Conservation (phyloP, 2,329 filamentous ascomycete genomes). For the Colletotrichum cereale region DNA sequence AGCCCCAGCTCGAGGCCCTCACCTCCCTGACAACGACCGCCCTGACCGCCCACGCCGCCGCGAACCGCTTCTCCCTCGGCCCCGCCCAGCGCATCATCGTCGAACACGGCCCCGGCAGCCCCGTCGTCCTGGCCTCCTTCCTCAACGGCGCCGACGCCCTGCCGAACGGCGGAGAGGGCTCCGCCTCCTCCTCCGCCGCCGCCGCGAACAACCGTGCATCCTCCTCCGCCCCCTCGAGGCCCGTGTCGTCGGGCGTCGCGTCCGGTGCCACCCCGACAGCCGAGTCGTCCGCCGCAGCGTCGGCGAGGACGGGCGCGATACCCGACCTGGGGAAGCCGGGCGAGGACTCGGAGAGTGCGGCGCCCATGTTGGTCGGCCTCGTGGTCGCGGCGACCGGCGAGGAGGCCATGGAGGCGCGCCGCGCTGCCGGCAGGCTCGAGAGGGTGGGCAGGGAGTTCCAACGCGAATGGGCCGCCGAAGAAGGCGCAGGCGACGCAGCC, state of each 20-base stretch:
- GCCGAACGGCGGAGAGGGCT: slow-evolving; percentile 29
- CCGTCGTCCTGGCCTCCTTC: slow-evolving; percentile 60
- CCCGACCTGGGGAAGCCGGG: slow-evolving; percentile 21
- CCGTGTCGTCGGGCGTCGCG: slow-evolving; percentile 16
- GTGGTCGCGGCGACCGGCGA: slow-evolving; percentile 65
- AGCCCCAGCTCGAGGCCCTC: slow-evolving; percentile 62
- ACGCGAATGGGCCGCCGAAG: slow-evolving; percentile 60
- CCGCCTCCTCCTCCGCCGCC: slow-evolving; percentile 11
- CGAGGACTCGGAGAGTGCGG: slow-evolving; percentile 43
- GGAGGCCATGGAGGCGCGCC: slow-evolving; percentile 63
- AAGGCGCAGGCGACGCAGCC: slow-evolving; percentile 32
- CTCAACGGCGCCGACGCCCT: slow-evolving; percentile 52
- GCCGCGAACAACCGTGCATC: slow-evolving; percentile 17
- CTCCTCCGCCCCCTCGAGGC: slow-evolving; percentile 18
- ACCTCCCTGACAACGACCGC: slow-evolving; percentile 65
- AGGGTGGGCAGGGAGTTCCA: slow-evolving; percentile 68
- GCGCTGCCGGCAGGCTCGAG: slow-evolving; percentile 66
- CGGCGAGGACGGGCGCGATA: slow-evolving; percentile 12
- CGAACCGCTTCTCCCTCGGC: slow-evolving; percentile 66
- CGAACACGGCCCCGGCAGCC: slow-evolving; percentile 62
- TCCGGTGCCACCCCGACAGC: slow-evolving; percentile 20
- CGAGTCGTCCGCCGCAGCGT: slow-evolving; percentile 1
- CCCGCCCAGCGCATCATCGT: slow-evolving; percentile 69
- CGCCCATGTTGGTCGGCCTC: slow-evolving; percentile 67
- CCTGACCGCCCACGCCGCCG: slow-evolving; percentile 65